phyloP scores from a whole-genome alignment of 306 rosid species.

The Styphnolobium japonicum region DNA sequence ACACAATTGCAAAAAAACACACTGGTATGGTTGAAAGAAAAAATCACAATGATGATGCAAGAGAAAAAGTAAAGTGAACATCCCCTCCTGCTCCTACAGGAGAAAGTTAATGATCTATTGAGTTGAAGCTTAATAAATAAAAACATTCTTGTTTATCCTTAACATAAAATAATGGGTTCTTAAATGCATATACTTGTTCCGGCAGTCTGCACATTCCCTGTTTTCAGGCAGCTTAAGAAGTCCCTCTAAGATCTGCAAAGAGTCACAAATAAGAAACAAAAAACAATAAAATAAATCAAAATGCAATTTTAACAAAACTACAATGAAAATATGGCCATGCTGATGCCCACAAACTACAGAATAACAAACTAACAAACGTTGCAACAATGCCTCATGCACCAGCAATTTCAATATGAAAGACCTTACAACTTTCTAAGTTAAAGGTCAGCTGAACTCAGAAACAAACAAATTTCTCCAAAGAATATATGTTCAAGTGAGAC shows the following conservation, averaged over 20 bases:
- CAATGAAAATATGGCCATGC: neutral
- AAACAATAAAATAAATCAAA: neutral
- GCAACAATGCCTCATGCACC: neutral
- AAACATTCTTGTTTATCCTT: neutral
- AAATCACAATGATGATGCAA: neutral
- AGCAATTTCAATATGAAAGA: neutral
- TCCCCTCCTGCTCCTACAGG: neutral
- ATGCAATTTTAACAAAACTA: neutral
- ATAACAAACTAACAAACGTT: neutral
- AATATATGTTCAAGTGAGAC: neutral
- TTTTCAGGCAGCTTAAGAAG: conserved; percentile 66
- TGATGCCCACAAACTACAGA: neutral
- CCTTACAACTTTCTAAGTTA: neutral
- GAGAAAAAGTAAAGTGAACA: neutral
- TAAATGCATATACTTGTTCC: conserved; percentile 55
- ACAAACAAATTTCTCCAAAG: neutral
- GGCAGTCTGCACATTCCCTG: conserved; percentile 72
- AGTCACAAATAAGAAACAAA: conserved; percentile 7
- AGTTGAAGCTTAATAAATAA: neutral
- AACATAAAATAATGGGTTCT: neutral
- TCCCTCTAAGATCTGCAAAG: conserved; percentile 58
- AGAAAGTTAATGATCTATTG: neutral
- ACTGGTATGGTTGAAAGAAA: neutral
- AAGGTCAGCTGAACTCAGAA: neutral
- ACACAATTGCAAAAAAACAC: neutral